phyloP scores from a whole-genome alignment of 2,329 filamentous ascomycete genomes.

The Apiospora phragmitis region DNA sequence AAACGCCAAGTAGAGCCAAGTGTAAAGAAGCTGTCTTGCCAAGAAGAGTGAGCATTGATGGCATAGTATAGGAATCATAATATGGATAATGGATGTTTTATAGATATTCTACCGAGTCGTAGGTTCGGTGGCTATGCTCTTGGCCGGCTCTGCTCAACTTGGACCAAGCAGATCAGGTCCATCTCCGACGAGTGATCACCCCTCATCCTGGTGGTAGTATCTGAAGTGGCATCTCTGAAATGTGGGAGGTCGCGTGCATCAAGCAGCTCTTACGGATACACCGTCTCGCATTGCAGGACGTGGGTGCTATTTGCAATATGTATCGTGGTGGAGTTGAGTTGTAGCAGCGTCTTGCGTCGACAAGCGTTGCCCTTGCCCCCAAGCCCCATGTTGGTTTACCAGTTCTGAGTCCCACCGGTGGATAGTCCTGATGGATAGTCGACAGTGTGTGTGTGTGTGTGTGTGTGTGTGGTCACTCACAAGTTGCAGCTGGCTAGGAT shows the following conservation, averaged over 20 bases:
- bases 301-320: background rate
- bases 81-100: conserved; percentile 3
- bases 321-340: background rate
- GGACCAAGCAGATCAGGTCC: background rate
- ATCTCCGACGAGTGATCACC: background rate
- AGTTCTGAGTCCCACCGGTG: background rate
- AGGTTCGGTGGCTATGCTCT: background rate
- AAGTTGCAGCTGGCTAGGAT: background rate
- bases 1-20: conserved; percentile 8
- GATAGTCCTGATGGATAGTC: background rate
- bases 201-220: conserved; percentile 2
- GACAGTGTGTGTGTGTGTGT: background rate
- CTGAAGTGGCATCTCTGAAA: background rate
- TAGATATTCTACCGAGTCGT: background rate
- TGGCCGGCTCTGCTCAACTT: background rate
- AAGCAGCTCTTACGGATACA: background rate
- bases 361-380: background rate
- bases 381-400: background rate
- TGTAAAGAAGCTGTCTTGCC: background rate
- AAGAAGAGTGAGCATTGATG: conserved; percentile 4
- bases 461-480: background rate
- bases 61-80: background rate
- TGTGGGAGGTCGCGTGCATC: background rate
- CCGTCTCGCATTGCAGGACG: background rate
- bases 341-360: background rate